phyloP scores from a whole-genome alignment of 139 green algal species.

The Yamagishiella unicocca region DNA sequence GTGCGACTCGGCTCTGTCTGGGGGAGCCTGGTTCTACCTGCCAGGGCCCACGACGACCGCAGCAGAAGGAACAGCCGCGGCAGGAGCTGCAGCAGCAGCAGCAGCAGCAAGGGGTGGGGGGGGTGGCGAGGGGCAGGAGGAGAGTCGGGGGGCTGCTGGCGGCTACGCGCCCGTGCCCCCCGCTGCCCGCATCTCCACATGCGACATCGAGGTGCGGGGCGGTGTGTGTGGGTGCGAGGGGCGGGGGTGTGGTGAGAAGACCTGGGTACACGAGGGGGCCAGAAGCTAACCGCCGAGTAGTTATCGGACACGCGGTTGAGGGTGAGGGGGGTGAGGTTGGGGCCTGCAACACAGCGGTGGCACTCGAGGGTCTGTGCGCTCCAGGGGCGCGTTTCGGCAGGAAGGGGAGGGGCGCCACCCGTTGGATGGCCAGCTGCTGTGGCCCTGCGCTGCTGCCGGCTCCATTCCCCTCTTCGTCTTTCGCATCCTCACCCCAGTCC shows the following conservation, averaged over 20 bases:
- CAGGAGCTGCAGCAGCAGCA: background rate
- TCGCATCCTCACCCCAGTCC: too few species aligned
- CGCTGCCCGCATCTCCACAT: background rate
- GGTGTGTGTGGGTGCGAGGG: background rate
- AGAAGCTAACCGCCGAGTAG: too few species aligned
- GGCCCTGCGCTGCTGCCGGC: background rate
- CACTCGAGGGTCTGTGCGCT: too few species aligned
- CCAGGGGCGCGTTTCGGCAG: too few species aligned
- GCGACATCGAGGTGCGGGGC: slow-evolving; percentile 1
- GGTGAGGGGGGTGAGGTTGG: too few species aligned
- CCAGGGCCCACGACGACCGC: background rate
- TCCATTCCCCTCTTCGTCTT: background rate
- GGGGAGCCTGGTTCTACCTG: slow-evolving; percentile 74
- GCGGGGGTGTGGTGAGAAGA: background rate
- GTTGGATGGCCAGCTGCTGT: too few species aligned
- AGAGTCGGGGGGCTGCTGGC: background rate
- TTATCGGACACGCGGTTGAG: too few species aligned
- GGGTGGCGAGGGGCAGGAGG: background rate
- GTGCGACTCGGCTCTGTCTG: slow-evolving; percentile 71
- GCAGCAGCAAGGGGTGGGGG: background rate
- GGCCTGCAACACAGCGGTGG: too few species aligned
- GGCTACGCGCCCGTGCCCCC: background rate
- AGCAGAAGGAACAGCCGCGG: background rate
- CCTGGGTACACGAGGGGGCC: too few species aligned
- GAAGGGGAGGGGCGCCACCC: too few species aligned